A percentile compares a stretch with the other conserved stretches of the same genome.
These are phyloP conservation scores for Chaetoscypha palmicola DNA, from an alignment of 2,329 filamentous ascomycete genomes.

Conservation along the genomic window DNA sequence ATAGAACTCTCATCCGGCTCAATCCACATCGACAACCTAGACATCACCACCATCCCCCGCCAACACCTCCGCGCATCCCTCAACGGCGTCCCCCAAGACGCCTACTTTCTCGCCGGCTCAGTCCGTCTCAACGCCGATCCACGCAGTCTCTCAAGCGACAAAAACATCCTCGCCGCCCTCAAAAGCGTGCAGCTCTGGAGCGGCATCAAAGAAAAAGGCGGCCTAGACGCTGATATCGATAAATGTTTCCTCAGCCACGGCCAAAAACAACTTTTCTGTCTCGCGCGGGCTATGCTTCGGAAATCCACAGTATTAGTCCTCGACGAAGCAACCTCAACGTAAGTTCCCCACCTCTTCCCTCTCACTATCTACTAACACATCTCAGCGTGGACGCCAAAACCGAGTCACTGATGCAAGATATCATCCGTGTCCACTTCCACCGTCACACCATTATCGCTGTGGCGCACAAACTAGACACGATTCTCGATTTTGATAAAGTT, in stretches of 20 bases:
- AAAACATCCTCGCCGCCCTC: slow-evolving; percentile 76
- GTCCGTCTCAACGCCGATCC: slow-evolving; percentile 35
- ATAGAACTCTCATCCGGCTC: slow-evolving; percentile 68
- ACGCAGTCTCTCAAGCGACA: slow-evolving; percentile 28
- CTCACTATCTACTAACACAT: background rate
- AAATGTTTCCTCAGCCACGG: slow-evolving; percentile 34
- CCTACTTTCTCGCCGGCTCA: slow-evolving; percentile 34
- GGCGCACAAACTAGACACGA: slow-evolving; percentile 66
- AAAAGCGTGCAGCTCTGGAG: slow-evolving; percentile 57
- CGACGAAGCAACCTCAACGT: slow-evolving; percentile 28
- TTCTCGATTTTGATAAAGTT: slow-evolving; percentile 59
- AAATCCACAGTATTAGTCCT: slow-evolving; percentile 29
- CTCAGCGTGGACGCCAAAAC: slow-evolving; percentile 65
- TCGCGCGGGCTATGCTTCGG: slow-evolving; percentile 37
- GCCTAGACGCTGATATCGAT: slow-evolving; percentile 10
- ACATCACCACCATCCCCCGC: slow-evolving; percentile 34
- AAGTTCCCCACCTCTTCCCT: background rate
- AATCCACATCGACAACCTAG: slow-evolving; percentile 37
- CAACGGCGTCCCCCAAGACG: slow-evolving; percentile 38
- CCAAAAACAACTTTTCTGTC: slow-evolving; percentile 40
- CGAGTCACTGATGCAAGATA: slow-evolving; percentile 65
- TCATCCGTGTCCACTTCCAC: slow-evolving; percentile 63
- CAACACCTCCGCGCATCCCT: slow-evolving; percentile 35
- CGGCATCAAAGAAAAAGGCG: slow-evolving; percentile 26
- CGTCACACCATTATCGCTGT: slow-evolving; percentile 64